Conservation (phyloP, 495 filamentous ascomycete species). For the Ascobolus immersus region DNA sequence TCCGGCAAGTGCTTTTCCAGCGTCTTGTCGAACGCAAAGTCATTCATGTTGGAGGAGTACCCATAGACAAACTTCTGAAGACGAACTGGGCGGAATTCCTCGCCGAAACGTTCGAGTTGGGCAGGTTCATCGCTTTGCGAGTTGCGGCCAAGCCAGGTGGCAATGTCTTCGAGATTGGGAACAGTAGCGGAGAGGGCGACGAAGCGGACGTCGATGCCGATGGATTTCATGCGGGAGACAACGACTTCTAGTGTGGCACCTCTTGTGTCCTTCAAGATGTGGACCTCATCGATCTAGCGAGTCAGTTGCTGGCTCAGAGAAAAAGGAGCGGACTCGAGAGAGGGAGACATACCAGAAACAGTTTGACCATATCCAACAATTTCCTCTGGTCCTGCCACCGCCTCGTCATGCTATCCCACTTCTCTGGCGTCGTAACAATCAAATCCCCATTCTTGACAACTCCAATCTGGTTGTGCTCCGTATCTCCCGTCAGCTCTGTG, state of each 20-base stretch:
- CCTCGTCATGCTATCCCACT: slow-evolving; percentile 93
- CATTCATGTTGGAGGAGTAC: slow-evolving; percentile 38
- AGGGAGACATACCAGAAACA: slow-evolving; percentile 45
- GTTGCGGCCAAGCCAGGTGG: slow-evolving; percentile 69
- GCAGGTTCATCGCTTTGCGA: slow-evolving; percentile 43
- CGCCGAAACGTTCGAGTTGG: slow-evolving; percentile 53
- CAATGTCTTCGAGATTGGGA: slow-evolving; percentile 77
- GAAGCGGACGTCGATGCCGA: slow-evolving; percentile 67
- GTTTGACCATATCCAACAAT: slow-evolving; percentile 59
- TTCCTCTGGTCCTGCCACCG: slow-evolving; percentile 81
- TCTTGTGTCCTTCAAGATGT: slow-evolving; percentile 70
- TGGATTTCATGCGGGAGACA: slow-evolving; percentile 87
- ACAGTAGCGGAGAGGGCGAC: slow-evolving; percentile 81
- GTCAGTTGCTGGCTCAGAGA: not conserved
- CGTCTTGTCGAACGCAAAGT: slow-evolving; percentile 65
- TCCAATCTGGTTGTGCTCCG: slow-evolving; percentile 43
- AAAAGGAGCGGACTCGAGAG: not conserved
- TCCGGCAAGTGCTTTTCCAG: slow-evolving; percentile 52
- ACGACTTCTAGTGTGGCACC: slow-evolving; percentile 88
- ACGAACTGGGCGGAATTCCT: slow-evolving; percentile 72
- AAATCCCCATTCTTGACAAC: slow-evolving; percentile 62
- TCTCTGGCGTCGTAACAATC: slow-evolving; percentile 91
- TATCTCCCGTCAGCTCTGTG: slow-evolving; percentile 80
- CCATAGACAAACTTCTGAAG: slow-evolving; percentile 73
- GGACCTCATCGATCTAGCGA: slow-evolving; percentile 62